These are phyloP conservation scores for Metarhizium anisopliae DNA, from an alignment of 2,329 filamentous ascomycete genomes.

Conservation along the genomic window DNA sequence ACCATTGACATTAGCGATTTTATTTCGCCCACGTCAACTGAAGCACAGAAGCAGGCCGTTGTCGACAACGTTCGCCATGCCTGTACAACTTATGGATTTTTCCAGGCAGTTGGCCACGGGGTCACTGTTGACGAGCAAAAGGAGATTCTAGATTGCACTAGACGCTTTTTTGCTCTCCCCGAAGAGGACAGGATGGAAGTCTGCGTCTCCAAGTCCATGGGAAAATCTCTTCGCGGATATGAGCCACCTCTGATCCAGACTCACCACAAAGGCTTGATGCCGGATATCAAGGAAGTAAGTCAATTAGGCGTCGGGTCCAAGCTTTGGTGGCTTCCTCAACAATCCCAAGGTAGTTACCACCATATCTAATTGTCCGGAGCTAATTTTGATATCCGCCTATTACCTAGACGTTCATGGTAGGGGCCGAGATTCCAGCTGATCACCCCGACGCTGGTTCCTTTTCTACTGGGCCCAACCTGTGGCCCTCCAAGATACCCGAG, in stretches of 20 bases:
- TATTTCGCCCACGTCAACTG: conserved; percentile 10
- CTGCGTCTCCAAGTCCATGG: conserved; percentile 16
- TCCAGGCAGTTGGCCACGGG: conserved; percentile 21
- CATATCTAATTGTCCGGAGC: too few relatives aligned
- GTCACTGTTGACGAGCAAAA: conserved; percentile 13
- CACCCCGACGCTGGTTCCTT: conserved; percentile 2
- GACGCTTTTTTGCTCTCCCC: conserved; percentile 16
- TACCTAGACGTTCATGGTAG: conserved; percentile 5
- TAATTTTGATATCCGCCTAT: background rate
- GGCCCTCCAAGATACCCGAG: background rate
- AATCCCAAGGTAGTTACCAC: background rate
- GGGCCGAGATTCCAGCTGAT: background rate
- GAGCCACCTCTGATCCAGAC: conserved; percentile 19
- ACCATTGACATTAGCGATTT: conserved; percentile 20
- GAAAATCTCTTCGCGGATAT: conserved; percentile 19
- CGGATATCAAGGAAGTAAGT: conserved; percentile 12
- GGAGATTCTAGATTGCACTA: conserved; percentile 13
- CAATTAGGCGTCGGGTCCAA: background rate
- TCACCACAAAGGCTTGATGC: conserved; percentile 18
- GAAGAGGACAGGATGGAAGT: conserved; percentile 18
- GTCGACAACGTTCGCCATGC: conserved; percentile 17
- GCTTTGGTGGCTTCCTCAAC: background rate
- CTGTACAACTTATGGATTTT: conserved; percentile 21
- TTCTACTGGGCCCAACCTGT: conserved; percentile 3
- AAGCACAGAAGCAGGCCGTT: conserved; percentile 11